Evolutionary conservation across 257 asterid genomes (phyloP), one percentile per base, ranked within the genome.

Genomic region (Lantana camara): DNA sequence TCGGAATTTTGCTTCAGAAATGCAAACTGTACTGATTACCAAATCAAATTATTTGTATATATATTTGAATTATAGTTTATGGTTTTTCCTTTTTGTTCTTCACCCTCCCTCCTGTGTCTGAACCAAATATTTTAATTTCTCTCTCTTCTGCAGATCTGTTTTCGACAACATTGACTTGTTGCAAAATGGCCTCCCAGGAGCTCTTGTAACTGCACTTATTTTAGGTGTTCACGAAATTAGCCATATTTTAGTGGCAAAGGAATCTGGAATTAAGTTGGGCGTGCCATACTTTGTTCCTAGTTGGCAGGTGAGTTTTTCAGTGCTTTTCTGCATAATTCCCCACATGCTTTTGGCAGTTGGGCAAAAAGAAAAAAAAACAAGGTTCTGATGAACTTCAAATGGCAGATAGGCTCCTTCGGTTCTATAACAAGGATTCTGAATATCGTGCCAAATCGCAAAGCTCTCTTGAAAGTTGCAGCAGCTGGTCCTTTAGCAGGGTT

Each of bases 361-460:
- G n/a, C n/a, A n/a, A n/a, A n/a, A n/a, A 40, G 42, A 59, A 41
- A 50, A 29, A n/a, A n/a, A n/a, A n/a, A n/a, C n/a, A n/a, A n/a
- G n/a, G n/a, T n/a, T 71, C 83, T 84, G 61, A 86, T 63, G 80
- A 70, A 70, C 69, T 81, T 78, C 51, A 76, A 75, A 67, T 78
- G 90, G 82, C 97, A 93, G 99, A 87, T 93, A 81, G 99, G 99
- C 66, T 93, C 95, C 41, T 93, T 76, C 73, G 99, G 99, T 68
- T 76, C 92, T 14, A 90, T 93, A 77, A 87, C 99, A 71, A 84
- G 99, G 88, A 93, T 90, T 63, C 68, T 72, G 56, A 93, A 71
- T 63, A 88, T 90, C 47, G 97, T 90, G 67, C 80, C 78, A 34
- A 87, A 77, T 49, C 99, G 99, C 3, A 90, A 90, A 69, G 96